Base-by-base conservation (phyloP, 228 moss, liverwort and hornwort species). In the Sphagnum magellanicum region DNA sequence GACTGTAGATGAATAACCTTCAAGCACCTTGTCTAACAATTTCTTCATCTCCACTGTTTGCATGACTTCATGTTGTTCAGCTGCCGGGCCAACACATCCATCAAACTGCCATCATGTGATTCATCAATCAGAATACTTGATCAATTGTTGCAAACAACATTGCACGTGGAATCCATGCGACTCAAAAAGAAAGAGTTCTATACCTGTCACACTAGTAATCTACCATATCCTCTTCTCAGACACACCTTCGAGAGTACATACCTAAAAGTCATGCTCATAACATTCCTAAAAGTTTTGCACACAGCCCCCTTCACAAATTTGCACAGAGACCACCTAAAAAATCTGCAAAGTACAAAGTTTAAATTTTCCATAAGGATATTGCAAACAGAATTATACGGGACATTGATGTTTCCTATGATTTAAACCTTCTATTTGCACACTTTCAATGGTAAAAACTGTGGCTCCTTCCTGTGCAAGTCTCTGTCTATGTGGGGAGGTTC, bases 1-100 rank as follows among this genome's bases (percentile, higher is more conserved):
- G 0, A 91, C 85, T 0, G 97, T 97, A 13, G 97, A 93, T 0
- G 93, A 97, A 68, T 93, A 97, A 5, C 97, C 97, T 10, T 93
- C 88, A 0, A 97, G 51, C 5, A 93, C 93, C 61, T 88, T 90
- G 50, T 97, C 88, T 5, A 97, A 75, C 10, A 97, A 73, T 48
- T 83, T 88, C 8, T 86, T 74, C 66, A 93, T 90, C 4, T 68
- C 81, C 8, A 93, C 88, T 53, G 73, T 93, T 7, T 83, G 68
- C 61, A 90, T 83, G 16, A 93, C 93, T 50, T 88, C 82, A 53
- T 84, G 81, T 70, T 97, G 97, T 8, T 87, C 78, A 15, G 80
- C 76, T 53, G 81, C 80, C 0, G 91, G 91, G 49, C 93, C 97
- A 70, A 93, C 82, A 65, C 90, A 90, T 0, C 93, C 97, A 72